A percentile compares a stretch with the other conserved stretches of the same genome.
phyloP scores from a whole-genome alignment of 208 protist species.

The Leishmania gerbilli region DNA sequence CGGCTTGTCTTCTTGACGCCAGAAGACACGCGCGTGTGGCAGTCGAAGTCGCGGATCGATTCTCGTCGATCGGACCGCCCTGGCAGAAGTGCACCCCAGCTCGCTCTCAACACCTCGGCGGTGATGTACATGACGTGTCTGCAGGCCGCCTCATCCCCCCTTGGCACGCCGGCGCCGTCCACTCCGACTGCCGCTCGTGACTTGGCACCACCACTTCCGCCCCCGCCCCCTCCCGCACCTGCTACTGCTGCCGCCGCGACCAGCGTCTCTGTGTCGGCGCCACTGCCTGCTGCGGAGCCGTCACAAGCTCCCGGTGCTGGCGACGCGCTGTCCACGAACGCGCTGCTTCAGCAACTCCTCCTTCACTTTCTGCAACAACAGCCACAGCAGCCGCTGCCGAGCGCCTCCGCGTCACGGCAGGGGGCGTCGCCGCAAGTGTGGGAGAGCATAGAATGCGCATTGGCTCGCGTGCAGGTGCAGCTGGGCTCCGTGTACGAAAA shows the following conservation, averaged over 20 bases:
- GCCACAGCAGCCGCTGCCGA: slow-evolving; percentile 4
- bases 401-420: neutral
- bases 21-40: slow-evolving; percentile 29
- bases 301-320: neutral
- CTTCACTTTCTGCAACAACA: slow-evolving; percentile 44
- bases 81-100: neutral
- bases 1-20: slow-evolving; percentile 54
- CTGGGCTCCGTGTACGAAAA: slow-evolving; percentile 65
- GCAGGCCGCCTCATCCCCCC: neutral
- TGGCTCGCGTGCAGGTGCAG: slow-evolving; percentile 54
- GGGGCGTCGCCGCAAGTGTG: neutral
- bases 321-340: slow-evolving; percentile 5
- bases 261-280: neutral
- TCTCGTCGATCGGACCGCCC: slow-evolving; percentile 8
- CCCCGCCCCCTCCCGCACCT: neutral
- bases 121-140: slow-evolving; percentile 31
- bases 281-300: neutral
- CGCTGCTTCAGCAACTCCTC: slow-evolving; percentile 48
- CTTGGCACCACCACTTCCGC: neutral
- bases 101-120: slow-evolving; percentile 13
- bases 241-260: neutral
- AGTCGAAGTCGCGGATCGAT: slow-evolving; percentile 32
- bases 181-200: neutral
- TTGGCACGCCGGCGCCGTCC: neutral
- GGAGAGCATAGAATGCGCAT: slow-evolving; percentile 34